Evolutionary conservation across 352 stramenopile genomes (phyloP).

Genomic region (Pythium scleroteichum): DNA sequence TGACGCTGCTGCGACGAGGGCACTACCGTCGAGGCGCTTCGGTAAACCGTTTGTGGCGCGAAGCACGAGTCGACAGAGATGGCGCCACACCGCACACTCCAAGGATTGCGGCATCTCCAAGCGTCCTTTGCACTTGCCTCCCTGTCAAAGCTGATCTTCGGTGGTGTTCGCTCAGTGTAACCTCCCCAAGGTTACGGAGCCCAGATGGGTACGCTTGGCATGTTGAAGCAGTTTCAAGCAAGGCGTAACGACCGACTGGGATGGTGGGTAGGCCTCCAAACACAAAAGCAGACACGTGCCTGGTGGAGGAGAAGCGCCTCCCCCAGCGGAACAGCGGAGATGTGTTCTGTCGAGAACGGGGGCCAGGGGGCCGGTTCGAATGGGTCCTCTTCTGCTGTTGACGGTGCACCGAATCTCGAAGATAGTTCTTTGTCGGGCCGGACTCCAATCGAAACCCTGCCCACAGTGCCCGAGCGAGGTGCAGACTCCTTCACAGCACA

Average conservation of each 20-base stretch:
- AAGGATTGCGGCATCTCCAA: no score
- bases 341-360: conserved; percentile 7
- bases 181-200: background rate
- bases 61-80: conserved; percentile 7
- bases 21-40: no score
- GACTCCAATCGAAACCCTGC: no score
- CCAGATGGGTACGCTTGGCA: background rate
- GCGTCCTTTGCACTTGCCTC: conserved; percentile 22
- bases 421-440: no score
- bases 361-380: background rate
- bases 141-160: conserved; percentile 28
- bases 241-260: background rate
- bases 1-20: no score
- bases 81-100: conserved; percentile 4
- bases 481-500: no score
- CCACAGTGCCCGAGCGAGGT: background rate
- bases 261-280: background rate
- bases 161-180: conserved; percentile 3
- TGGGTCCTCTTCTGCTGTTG: background rate
- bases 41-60: background rate
- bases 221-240: conserved; percentile 3
- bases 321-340: conserved; percentile 2
- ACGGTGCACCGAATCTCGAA: no score
- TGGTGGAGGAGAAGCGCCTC: background rate
- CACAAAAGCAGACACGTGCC: no score